Evolutionary conservation across 2,329 filamentous ascomycete species (phyloP).

Genomic region (Thielaviopsis punctulata): DNA sequence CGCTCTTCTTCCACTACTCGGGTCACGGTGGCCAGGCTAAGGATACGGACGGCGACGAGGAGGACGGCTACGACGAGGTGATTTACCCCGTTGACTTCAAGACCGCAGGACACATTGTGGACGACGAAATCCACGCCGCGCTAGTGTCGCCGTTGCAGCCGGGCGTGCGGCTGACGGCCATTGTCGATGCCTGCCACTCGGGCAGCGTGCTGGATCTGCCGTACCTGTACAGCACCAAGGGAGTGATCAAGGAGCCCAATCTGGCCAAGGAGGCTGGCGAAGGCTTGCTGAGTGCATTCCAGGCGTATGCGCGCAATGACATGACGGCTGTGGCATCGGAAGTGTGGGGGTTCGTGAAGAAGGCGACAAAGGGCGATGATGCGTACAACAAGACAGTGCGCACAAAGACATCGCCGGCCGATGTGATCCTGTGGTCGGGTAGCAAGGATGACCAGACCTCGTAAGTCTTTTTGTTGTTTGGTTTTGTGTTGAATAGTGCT

Average conservation of each 20-base stretch:
- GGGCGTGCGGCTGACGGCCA: constrained; percentile 70
- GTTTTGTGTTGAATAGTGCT: not conserved
- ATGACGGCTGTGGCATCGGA: constrained; percentile 63
- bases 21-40: constrained; percentile 62
- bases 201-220: constrained; percentile 62
- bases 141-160: constrained; percentile 62
- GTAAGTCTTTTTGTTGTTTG: constrained; percentile 21
- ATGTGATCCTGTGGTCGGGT: constrained; percentile 96
- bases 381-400: constrained; percentile 65
- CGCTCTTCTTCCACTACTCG: constrained; percentile 63
- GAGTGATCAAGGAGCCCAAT: constrained; percentile 66
- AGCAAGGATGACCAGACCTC: constrained; percentile 92
- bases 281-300: constrained; percentile 54
- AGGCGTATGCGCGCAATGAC: constrained; percentile 69
- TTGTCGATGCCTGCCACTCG: constrained; percentile 70
- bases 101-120: constrained; percentile 53
- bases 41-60: constrained; percentile 58
- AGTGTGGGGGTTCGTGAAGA: constrained; percentile 75
- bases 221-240: constrained; percentile 67
- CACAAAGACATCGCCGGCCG: constrained; percentile 85
- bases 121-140: constrained; percentile 62
- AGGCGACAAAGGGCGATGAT: constrained; percentile 41
- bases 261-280: constrained; percentile 63
- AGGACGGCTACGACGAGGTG: constrained; percentile 61
- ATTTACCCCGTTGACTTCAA: constrained; percentile 65